Conservation (phyloP, 768 basidiomycete genomes). For the Suillus placidus region DNA sequence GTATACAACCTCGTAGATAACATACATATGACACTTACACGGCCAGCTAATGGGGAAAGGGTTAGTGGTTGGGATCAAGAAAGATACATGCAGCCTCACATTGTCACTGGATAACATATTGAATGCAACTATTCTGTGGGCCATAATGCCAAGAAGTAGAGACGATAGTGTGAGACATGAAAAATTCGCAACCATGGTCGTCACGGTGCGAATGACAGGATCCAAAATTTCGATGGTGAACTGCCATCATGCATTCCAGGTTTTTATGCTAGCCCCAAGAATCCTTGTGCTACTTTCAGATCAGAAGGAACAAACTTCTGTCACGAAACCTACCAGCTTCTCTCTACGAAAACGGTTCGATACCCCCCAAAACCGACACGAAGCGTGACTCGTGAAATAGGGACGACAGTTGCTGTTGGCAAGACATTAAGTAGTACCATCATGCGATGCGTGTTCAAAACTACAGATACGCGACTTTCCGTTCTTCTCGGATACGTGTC, state of each 20-base stretch:
- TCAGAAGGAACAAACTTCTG: neutral
- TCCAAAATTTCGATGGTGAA: neutral
- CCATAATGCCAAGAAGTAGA: neutral
- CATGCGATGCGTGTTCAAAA: neutral
- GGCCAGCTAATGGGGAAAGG: constrained; percentile 19
- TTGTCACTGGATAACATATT: constrained; percentile 28
- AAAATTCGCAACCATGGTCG: neutral
- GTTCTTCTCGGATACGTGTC: constrained; percentile 1
- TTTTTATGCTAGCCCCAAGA: neutral
- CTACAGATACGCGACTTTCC: neutral
- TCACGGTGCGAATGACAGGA: neutral
- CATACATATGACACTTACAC: constrained; percentile 20
- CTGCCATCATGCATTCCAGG: neutral
- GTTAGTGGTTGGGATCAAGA: neutral
- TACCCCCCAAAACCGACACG: neutral
- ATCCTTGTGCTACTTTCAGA: neutral
- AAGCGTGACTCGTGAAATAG: neutral
- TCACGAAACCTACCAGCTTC: neutral
- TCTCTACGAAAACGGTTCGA: neutral
- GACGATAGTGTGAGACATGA: neutral
- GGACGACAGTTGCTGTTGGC: constrained; percentile 3
- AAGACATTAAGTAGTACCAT: neutral
- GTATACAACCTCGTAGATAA: neutral
- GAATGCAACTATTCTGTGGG: constrained; percentile 17
- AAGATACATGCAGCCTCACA: constrained; percentile 15